A percentile compares a stretch with the other conserved stretches of the same genome.
Evolutionary conservation across 768 basidiomycete species (phyloP).

Genomic region (Solioccasus polychromus): DNA sequence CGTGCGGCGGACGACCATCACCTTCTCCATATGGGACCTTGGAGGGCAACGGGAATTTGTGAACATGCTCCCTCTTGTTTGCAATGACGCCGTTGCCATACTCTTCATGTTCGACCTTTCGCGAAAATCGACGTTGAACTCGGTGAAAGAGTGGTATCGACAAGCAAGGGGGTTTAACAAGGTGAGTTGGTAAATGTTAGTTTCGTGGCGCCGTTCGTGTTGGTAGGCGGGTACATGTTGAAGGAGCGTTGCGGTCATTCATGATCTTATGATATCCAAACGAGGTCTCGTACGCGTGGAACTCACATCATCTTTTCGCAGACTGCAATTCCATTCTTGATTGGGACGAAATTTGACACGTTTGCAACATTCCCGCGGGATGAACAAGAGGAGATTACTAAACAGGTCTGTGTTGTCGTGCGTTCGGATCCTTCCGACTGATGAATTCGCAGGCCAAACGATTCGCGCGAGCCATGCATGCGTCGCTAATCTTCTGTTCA

Average conservation of each 20-base stretch:
- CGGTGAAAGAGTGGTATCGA: conserved; percentile 99
- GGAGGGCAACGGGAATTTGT: conserved; percentile 98
- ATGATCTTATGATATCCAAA: conserved; percentile 4
- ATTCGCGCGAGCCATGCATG: conserved; percentile 99
- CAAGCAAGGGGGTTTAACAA: conserved; percentile 99
- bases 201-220: background rate
- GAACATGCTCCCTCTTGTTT: conserved; percentile 97
- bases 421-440: conserved; percentile 5
- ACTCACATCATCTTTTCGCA: conserved; percentile 33
- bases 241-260: background rate
- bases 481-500: conserved; percentile 98
- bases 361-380: conserved; percentile 95
- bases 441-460: conserved; percentile 73
- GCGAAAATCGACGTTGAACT: conserved; percentile 95
- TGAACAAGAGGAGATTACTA: conserved; percentile 99
- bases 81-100: conserved; percentile 99
- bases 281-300: conserved; percentile 5
- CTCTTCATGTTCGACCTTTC: conserved; percentile 99
- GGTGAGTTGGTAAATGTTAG: conserved; percentile 42
- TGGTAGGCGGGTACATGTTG: background rate
- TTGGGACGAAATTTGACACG: conserved; percentile 98
- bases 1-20: conserved; percentile 97
- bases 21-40: conserved; percentile 99
- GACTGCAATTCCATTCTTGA: conserved; percentile 98
- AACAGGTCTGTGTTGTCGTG: conserved; percentile 60